A percentile compares a stretch with the other conserved stretches of the same genome.
Conservation (phyloP, 192 early-diverging fungal species). For the Gonapodya prolifera region DNA sequence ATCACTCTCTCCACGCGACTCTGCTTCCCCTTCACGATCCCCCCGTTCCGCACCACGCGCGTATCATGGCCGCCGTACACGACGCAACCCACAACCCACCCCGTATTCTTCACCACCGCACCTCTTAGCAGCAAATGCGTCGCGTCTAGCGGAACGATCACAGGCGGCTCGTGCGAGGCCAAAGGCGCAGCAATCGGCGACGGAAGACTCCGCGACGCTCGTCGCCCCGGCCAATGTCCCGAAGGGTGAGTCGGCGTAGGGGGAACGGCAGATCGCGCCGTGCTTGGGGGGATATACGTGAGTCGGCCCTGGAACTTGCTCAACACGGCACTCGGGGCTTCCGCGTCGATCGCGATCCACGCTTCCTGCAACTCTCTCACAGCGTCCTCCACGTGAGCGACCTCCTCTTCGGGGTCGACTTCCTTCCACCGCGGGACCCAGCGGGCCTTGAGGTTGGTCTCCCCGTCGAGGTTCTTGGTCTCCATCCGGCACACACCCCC, state of each 20-base stretch:
- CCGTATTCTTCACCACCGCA: constrained; percentile 83
- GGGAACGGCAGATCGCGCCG: not conserved
- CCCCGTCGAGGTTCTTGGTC: constrained; percentile 96
- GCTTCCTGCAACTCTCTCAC: constrained; percentile 16
- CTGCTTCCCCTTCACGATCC: not conserved
- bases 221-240: not conserved
- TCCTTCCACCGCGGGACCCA: not conserved
- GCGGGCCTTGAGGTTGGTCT: constrained; percentile 79
- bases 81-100: constrained; percentile 73
- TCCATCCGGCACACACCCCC: constrained; percentile 87
- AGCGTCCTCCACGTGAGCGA: not conserved
- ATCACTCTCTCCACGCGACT: constrained; percentile 29
- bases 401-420: not conserved
- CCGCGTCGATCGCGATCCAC: constrained; percentile 62
- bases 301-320: constrained; percentile 78
- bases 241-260: not conserved
- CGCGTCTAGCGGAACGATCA: not conserved
- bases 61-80: constrained; percentile 89
- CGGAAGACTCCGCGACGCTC: constrained; percentile 15
- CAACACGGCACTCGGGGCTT: constrained; percentile 76
- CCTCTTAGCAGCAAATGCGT: constrained; percentile 64
- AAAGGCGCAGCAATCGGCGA: constrained; percentile 47
- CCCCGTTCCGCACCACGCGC: constrained; percentile 61
- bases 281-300: constrained; percentile 21
- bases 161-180: constrained; percentile 49